Base-by-base conservation (phyloP, 805 yeast genomes). In the Wickerhamiella sorbophila region DNA sequence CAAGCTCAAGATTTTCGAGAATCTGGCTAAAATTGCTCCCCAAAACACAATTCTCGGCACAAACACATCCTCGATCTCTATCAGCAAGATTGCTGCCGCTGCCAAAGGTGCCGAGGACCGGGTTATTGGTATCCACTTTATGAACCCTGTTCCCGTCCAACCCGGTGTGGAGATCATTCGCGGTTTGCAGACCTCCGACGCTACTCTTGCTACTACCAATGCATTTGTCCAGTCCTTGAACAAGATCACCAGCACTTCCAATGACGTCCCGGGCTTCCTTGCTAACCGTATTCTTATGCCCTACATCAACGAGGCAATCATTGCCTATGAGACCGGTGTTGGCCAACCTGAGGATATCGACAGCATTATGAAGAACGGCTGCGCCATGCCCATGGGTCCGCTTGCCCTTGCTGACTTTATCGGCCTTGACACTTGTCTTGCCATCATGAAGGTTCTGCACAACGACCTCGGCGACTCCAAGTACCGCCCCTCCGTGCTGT, bases 321-420 rank as follows among this genome's bases (percentile, higher is more conserved):
- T 61, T 31, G 53, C 61, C 33, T 45, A 58, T 8, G 69, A 65
- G 53, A 58, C 61, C 16, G 69, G 69, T 10, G 45, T 63, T 19
- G 69, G 69, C 36, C 31, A 47, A 26, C 54, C 57, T 43, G 66
- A 65, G 44, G 67, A 63, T 44, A 63, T 65, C 41, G 69, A 65
- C 52, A 61, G 50, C 46, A 65, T 65, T 49, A 64, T 65, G 68
- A 60, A 57, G 52, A 63, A 62, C 45, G 69, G 70, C 20, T 65
- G 69, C 45, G 70, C 69, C 20, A 61, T 65, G 67, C 69, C 69
- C 19, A 63, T 65, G 67, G 69, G 69, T 5, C 69, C 69, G 2
- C 50, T 65, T 24, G 61, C 59, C 14, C 54, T 65, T 21, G 69
- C 69, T 15, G 69, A 65, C 45, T 63, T 65, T 43, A 62, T 65